A percentile compares a stretch with the other conserved stretches of the same genome.
phyloP scores from a whole-genome alignment of 1,284 basidiomycete genomes.

The Moesziomyces antarcticus region DNA sequence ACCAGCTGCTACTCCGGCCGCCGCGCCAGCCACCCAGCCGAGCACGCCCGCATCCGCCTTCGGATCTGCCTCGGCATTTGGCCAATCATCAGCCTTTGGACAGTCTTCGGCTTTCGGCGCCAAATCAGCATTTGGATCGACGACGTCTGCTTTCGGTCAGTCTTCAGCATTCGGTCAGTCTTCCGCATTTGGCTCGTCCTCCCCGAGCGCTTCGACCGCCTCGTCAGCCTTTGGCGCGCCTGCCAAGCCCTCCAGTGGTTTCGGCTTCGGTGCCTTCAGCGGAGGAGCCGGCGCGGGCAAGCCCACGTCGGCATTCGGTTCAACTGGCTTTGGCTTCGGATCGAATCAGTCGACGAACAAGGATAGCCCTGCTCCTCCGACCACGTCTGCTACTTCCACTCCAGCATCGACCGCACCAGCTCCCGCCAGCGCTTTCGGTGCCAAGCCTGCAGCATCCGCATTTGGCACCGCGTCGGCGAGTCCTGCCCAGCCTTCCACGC shows the following conservation, averaged over 20 bases:
- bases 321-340: conserved; percentile 44
- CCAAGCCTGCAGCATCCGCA: conserved; percentile 29
- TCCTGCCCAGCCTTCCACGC: conserved; percentile 1
- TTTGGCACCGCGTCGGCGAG: conserved; percentile 22
- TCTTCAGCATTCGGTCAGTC: conserved; percentile 42
- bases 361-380: conserved; percentile 18
- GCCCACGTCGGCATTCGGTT: conserved; percentile 39
- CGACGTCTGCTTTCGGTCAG: conserved; percentile 34
- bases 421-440: conserved; percentile 14
- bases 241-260: conserved; percentile 34
- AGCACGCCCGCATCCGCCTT: conserved; percentile 15
- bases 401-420: conserved; percentile 9
- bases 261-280: conserved; percentile 49
- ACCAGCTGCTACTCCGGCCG: conserved; percentile 9
- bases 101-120: conserved; percentile 24
- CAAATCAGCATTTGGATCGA: conserved; percentile 46
- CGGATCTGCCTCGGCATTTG: conserved; percentile 34
- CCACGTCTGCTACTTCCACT: conserved; percentile 11
- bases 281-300: conserved; percentile 24
- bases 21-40: conserved; percentile 16
- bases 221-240: conserved; percentile 37
- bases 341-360: conserved; percentile 21
- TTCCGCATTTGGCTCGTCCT: conserved; percentile 35
- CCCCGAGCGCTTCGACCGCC: conserved; percentile 3
- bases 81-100: conserved; percentile 36